Percentiles rank a stretch among this genome's conserved stretches.
Evolutionary conservation across 495 filamentous ascomycete species (phyloP).

Genomic region (Sphaerosporella brunnea): DNA sequence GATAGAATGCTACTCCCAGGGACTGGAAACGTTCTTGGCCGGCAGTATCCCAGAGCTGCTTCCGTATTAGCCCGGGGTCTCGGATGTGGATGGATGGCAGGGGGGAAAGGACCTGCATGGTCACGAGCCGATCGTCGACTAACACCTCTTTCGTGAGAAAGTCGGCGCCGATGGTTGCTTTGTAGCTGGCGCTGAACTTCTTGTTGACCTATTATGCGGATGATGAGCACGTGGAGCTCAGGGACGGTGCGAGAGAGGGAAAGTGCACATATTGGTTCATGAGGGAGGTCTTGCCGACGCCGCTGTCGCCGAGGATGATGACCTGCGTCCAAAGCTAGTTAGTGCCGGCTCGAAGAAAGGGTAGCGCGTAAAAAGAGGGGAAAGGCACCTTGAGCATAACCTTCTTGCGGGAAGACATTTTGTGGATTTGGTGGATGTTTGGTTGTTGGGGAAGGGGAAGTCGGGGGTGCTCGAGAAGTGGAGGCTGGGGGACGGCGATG

Average conservation of each 20-base stretch:
- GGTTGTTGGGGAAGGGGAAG: too few relatives aligned
- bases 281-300: slow-evolving; percentile 95
- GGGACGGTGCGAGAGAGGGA: background rate
- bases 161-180: slow-evolving; percentile 95
- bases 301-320: slow-evolving; percentile 94
- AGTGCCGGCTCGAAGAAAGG: too few relatives aligned
- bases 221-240: background rate
- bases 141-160: slow-evolving; percentile 95
- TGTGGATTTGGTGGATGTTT: slow-evolving; percentile 43
- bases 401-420: slow-evolving; percentile 13
- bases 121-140: slow-evolving; percentile 89
- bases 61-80: background rate
- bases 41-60: slow-evolving; percentile 90
- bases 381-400: slow-evolving; percentile 17
- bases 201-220: slow-evolving; percentile 99
- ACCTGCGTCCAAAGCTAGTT: too few relatives aligned
- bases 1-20: slow-evolving; percentile 91
- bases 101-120: slow-evolving; percentile 64
- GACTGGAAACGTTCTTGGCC: slow-evolving; percentile 97
- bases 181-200: slow-evolving; percentile 97
- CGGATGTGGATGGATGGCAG: background rate
- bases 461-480: too few relatives aligned
- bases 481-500: too few relatives aligned
- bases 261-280: slow-evolving; percentile 96
- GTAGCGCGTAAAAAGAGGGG: too few relatives aligned